Percentiles rank a stretch among this genome's conserved stretches.
Conservation (phyloP, 768 basidiomycete species). For the Guyanaporus albipodus region DNA sequence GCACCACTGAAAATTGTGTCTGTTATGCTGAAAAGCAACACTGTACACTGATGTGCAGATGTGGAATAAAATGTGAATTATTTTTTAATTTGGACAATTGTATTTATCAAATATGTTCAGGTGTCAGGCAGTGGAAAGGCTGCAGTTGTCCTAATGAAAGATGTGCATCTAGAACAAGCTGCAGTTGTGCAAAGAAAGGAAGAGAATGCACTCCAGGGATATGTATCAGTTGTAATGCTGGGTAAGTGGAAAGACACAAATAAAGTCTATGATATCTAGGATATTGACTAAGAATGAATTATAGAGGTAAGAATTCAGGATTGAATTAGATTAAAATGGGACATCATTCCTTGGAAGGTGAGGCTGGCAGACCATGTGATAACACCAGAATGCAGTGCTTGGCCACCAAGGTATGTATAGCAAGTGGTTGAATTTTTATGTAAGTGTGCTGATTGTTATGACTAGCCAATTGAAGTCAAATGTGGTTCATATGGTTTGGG, state of each 20-base stretch:
- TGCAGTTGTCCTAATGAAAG: slow-evolving; percentile 29
- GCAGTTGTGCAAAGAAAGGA: slow-evolving; percentile 32
- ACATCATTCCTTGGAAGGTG: slow-evolving; percentile 12
- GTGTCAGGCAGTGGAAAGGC: slow-evolving; percentile 13
- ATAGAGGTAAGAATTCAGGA: slow-evolving; percentile 20
- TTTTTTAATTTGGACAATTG: background rate
- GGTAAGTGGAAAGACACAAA: slow-evolving; percentile 24
- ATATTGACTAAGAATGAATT: background rate
- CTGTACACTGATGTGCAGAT: slow-evolving; percentile 49
- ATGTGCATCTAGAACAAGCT: slow-evolving; percentile 21
- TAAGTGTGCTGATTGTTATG: background rate
- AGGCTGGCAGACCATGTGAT: slow-evolving; percentile 16
- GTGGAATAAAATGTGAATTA: slow-evolving; percentile 38
- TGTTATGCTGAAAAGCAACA: slow-evolving; percentile 39
- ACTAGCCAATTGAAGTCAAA: slow-evolving; percentile 36
- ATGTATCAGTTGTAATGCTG: slow-evolving; percentile 43
- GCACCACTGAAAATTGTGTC: slow-evolving; percentile 36
- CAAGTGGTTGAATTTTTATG: background rate
- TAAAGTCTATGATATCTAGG: background rate
- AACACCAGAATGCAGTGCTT: slow-evolving; percentile 30
- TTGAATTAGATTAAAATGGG: background rate
- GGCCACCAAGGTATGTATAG: slow-evolving; percentile 25
- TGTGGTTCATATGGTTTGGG: slow-evolving; percentile 40
- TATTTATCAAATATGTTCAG: background rate
- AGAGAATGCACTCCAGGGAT: slow-evolving; percentile 55